Base-by-base conservation (phyloP, 192 early-diverging fungal species). In the Mortierella hygrophila region DNA sequence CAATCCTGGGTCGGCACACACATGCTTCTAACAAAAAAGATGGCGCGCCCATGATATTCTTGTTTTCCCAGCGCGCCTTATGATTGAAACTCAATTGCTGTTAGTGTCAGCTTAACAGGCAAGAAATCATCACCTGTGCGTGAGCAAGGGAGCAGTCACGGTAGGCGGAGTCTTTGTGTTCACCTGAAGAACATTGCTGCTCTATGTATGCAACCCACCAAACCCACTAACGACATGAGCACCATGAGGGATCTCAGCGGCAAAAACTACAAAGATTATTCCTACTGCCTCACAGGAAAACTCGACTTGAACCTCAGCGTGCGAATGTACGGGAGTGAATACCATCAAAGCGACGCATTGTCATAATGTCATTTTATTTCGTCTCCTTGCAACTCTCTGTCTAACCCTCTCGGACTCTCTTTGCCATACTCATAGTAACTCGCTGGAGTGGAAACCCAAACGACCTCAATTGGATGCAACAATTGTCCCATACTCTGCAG, bases 201-300 rank as follows among this genome's bases (percentile, higher is more conserved):
- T 29, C 11, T 15, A 26, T 15, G 38, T n/a, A 47, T 69, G 20
- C 16, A 52, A 35, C 49, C 38, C 77, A 72, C 44, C 37, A 15
- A 74, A 49, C 32, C 21, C 54, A 18, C 72, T 2, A 3, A 75
- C 75, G 47, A 49, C 44, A 82, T 86, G 84, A 78, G 60, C 54
- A 49, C 77, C 18, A 70, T 77, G 41, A 70, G 76, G 15, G 84
- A 86, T 81, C 76, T 78, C 84, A 70, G 82, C 37, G 75, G 78
- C 21, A 82, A 80, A 63, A 76, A 79, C 77, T 79, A 83, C 23
- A 93, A 90, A 85, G 95, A 95, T 80, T 96, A 94, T 79, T 94
- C 95, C 20, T 95, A 92, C 78, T 95, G 93, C 75, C 82, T 94
- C 18, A 92, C 94, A 41, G 88, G 91, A 52, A 93, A 95, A 44